Conservation (phyloP, 75 land plant species). For the Selaginella moellendorffii region DNA sequence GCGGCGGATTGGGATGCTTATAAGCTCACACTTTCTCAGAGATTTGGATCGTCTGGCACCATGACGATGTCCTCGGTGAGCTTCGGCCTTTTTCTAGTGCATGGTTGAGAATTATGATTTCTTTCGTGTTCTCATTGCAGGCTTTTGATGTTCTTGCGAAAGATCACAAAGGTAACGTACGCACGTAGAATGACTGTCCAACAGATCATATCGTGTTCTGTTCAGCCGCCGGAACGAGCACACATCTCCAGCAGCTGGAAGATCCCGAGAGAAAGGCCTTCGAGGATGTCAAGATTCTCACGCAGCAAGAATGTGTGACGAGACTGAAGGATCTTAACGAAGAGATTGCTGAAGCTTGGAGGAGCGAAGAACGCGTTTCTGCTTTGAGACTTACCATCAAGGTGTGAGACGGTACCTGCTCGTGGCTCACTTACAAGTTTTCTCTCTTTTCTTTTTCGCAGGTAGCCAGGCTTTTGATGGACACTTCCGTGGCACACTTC, state of each 20-base stretch:
- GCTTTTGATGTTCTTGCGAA: constrained; percentile 19
- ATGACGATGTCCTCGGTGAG: constrained; percentile 26
- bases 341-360: constrained; percentile 62
- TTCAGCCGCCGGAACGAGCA: constrained; percentile 10
- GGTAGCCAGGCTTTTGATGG: constrained; percentile 75
- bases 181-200: background rate
- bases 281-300: constrained; percentile 35
- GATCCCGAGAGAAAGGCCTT: constrained; percentile 30
- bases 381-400: constrained; percentile 58
- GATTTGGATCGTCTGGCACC: constrained; percentile 24
- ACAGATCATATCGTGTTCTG: background rate
- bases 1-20: constrained; percentile 22
- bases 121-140: constrained; percentile 12
- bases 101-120: background rate
- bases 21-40: constrained; percentile 17
- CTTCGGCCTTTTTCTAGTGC: background rate
- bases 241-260: constrained; percentile 53
- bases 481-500: constrained; percentile 61
- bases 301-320: constrained; percentile 52
- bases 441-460: constrained; percentile 13
- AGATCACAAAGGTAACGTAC: constrained; percentile 17
- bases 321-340: constrained; percentile 55
- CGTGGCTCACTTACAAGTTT: background rate
- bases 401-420: constrained; percentile 20
- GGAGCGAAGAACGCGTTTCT: constrained; percentile 47